phyloP scores from a whole-genome alignment of 2,329 filamentous ascomycete genomes.

The Aureobasidium mangrovei region DNA sequence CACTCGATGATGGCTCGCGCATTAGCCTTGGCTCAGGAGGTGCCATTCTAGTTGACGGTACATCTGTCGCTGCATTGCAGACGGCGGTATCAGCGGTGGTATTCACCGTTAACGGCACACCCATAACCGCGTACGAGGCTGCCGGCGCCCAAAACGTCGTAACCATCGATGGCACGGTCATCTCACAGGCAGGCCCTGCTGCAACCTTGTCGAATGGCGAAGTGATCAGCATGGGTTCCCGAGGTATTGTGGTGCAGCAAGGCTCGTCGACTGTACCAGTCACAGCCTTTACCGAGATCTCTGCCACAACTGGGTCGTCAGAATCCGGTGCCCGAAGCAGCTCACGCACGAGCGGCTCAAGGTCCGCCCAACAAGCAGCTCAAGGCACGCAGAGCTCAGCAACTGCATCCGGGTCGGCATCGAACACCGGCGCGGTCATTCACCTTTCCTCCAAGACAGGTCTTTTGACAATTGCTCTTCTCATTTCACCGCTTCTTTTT shows the following conservation, averaged over 20 bases:
- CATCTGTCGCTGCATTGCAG: background rate
- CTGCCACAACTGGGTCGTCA: background rate
- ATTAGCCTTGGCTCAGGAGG: conserved; percentile 16
- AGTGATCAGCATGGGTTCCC: conserved; percentile 16
- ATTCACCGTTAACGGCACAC: conserved; percentile 16
- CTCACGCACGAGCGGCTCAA: background rate
- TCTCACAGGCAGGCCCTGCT: conserved; percentile 14
- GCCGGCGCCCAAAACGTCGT: background rate
- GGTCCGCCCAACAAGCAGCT: background rate
- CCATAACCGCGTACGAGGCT: conserved; percentile 14
- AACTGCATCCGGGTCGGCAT: background rate
- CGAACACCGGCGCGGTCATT: background rate
- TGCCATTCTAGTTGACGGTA: conserved; percentile 10
- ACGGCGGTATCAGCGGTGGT: conserved; percentile 8
- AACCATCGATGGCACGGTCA: conserved; percentile 17
- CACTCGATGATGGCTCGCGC: conserved; percentile 16
- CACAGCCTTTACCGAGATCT: background rate
- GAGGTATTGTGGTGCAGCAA: background rate
- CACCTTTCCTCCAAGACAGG: background rate
- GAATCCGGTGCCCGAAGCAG: background rate
- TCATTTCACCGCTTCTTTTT: background rate
- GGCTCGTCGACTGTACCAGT: background rate
- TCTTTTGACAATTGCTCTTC: background rate
- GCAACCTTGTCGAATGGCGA: conserved; percentile 17
- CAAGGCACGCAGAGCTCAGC: background rate